Evolutionary conservation across 2,329 filamentous ascomycete species (phyloP).

Genomic region (Calcarisporium arbuscula): DNA sequence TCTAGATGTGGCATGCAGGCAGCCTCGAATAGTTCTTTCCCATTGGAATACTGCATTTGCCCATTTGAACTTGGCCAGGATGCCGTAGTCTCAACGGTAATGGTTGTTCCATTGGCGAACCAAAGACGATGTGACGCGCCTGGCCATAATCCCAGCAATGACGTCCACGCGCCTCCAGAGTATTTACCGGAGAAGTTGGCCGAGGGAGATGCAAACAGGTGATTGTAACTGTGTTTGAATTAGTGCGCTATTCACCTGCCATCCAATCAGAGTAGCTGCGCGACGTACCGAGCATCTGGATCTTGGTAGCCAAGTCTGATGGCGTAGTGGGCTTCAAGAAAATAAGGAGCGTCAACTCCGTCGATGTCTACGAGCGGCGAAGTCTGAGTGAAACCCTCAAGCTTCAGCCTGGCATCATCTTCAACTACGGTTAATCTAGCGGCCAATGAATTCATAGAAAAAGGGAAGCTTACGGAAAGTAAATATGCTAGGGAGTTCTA

Average conservation of each 20-base stretch:
- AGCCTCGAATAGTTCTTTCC: background rate
- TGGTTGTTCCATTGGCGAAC: too few relatives aligned
- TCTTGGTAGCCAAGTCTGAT: conserved; percentile 12
- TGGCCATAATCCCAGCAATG: too few relatives aligned
- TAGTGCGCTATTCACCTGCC: background rate
- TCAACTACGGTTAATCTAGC: too few relatives aligned
- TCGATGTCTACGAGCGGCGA: conserved; percentile 12
- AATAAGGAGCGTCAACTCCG: conserved; percentile 9
- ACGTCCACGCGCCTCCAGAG: too few relatives aligned
- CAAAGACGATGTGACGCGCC: too few relatives aligned
- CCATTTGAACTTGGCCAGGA: conserved; percentile 1
- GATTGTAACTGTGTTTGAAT: background rate
- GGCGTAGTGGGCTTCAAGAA: conserved; percentile 8
- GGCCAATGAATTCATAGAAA: too few relatives aligned
- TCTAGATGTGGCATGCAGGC: background rate
- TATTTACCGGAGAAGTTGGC: too few relatives aligned
- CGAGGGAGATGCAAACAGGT: background rate
- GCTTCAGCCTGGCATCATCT: background rate
- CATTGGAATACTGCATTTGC: background rate
- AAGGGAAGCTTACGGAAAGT: too few relatives aligned
- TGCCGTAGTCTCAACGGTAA: background rate
- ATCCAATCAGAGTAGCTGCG: background rate
- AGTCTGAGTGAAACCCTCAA: background rate
- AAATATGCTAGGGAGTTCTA: conserved; percentile 18
- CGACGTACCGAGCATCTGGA: conserved; percentile 12